Base-by-base conservation (phyloP, 2,329 filamentous ascomycete genomes). In the Zalaria sp. region DNA sequence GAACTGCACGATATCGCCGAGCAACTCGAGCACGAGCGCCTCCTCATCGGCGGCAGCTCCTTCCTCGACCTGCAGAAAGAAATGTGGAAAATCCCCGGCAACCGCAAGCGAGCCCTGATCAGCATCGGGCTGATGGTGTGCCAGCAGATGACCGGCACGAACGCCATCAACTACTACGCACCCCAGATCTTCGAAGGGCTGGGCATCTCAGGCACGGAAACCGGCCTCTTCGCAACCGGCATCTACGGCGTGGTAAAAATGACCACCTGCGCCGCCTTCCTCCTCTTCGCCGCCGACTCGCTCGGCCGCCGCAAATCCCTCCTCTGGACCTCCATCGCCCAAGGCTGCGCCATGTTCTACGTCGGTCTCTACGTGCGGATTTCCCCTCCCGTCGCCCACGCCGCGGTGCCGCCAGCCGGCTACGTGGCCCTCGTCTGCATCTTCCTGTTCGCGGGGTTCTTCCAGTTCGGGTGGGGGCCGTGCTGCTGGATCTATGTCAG, bases 231-330 rank as follows among this genome's bases (percentile, higher is more conserved):
- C 55, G 79, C 81, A 4, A 84, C 81, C 0, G 81, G 81, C 34
- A 72, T 85, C 49, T 85, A 84, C 54, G 81, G 81, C 26, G 70
- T 84, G 41, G 73, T 83, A 43, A 85, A 85, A 58, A 77, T 80
- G 60, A 60, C 67, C 6, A 72, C 75, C 34, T 82, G 77, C 53
- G 67, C 71, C 4, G 54, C 68, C 41, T 85, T 84, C 65, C 66
- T 85, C 26, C 54, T 80, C 48, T 84, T 88, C 68, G 71, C 86
- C 3, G 81, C 87, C 45, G 81, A 85, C 56, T 79, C 77, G 2
- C 72, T 85, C 1, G 81, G 81, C 25, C 72, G 81, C 42, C 84
- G 85, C 58, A 60, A 63, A 26, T 60, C 66, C 5, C 59, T 73
- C 3, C 32, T 58, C 35, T 56, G 51, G 53, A 56, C 43, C 65